Conservation (phyloP, 768 basidiomycete species). For the Brasilioporus rufonigricans region DNA sequence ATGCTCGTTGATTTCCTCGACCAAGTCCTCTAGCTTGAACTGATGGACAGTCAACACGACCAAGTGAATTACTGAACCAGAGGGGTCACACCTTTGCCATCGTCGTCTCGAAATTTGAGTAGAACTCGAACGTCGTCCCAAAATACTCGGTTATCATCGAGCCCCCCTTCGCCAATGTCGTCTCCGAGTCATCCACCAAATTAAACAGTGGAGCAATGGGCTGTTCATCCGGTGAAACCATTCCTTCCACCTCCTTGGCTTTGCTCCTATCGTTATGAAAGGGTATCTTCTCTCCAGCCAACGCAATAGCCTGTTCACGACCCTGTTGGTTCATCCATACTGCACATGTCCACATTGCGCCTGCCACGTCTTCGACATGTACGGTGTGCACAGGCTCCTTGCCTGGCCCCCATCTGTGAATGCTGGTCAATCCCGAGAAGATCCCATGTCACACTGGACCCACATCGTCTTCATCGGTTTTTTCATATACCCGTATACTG, state of each 20-base stretch:
- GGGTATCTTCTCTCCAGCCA: constrained; percentile 43
- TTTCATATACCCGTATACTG: constrained; percentile 79
- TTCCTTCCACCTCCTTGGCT: constrained; percentile 59
- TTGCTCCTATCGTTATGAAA: constrained; percentile 65
- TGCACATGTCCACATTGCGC: constrained; percentile 72
- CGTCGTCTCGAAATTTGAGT: constrained; percentile 65
- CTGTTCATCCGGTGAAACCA: constrained; percentile 53
- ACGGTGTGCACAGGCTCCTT: constrained; percentile 73
- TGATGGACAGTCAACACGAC: constrained; percentile 25
- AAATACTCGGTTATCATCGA: constrained; percentile 68
- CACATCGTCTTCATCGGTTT: constrained; percentile 86
- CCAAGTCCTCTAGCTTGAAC: constrained; percentile 64
- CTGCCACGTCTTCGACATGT: constrained; percentile 78
- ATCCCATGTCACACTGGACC: constrained; percentile 23
- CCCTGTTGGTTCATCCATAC: constrained; percentile 69
- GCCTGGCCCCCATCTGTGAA: constrained; percentile 71
- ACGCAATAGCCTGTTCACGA: constrained; percentile 57
- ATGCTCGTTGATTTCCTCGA: constrained; percentile 83
- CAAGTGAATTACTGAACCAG: neutral
- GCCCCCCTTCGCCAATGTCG: constrained; percentile 64
- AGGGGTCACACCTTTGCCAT: constrained; percentile 53
- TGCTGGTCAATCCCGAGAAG: constrained; percentile 6
- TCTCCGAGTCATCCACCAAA: constrained; percentile 76
- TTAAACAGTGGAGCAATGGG: constrained; percentile 80
- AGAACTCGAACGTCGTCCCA: constrained; percentile 78